Evolutionary conservation across 495 filamentous ascomycete genomes (phyloP), one percentile per base, ranked within the genome.

Genomic region (Sphaerosporella brunnea): DNA sequence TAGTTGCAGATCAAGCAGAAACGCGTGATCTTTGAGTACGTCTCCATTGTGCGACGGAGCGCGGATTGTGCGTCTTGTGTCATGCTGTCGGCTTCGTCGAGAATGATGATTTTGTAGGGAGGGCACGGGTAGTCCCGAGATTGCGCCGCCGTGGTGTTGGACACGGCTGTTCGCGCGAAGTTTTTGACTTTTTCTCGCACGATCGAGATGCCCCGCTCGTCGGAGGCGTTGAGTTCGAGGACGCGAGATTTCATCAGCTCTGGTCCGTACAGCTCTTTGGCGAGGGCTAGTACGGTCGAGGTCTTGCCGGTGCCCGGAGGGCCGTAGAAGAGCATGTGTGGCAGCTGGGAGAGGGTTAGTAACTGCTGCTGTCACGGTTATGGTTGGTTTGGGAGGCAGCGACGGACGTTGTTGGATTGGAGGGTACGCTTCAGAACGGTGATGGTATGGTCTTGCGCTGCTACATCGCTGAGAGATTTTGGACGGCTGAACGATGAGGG

Each of bases 1-100:
- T 96, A 99, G 66, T 99, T 99, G 66, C 90, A 99, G 34, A 96
- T 86, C 10, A 99, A 69, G 63, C 92, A 96, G 65, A 99, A 99
- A 19, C 90, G 71, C 4, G 90, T 99, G 60, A 96, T 95, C 60
- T 82, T 85, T 64, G 74, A 81, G 64, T 96, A 96, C 44, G 84
- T 90, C 69, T 97, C 90, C 90, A 97, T 97, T 4, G 90, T 96
- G 32, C 90, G 74, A 48, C 90, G 70, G 35, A 97, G 71, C 3
- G 90, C 90, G 39, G 77, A 79, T 69, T 97, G 90, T 36, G 90
- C 90, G 63, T 97, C 90, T 64, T 96, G 92, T 28, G 92, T 97
- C 90, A 97, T 96, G 61, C 78, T 84, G 63, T 97, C 90, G 41
- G 90, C 90, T 66, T 97, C 90, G 65, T 97, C 90, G 26, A 97